Evolutionary conservation across 1,139 yeast genomes (phyloP).

Genomic region (Pichia sp.): DNA sequence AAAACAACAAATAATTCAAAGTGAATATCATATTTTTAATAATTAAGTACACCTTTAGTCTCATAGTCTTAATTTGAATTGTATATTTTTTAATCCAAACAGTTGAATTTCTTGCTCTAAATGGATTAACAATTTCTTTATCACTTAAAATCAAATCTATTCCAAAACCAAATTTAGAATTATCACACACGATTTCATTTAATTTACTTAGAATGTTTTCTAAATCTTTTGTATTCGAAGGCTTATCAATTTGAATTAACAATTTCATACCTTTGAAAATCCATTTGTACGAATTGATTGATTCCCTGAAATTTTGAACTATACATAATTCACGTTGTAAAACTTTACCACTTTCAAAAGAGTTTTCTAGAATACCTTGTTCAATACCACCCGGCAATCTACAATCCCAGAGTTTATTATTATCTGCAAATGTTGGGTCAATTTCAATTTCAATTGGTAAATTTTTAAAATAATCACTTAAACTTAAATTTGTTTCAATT

Average conservation of each 20-base stretch:
- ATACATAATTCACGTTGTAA: constrained; percentile 33
- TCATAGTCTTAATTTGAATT: constrained; percentile 23
- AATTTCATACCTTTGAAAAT: constrained; percentile 33
- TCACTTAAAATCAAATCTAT: constrained; percentile 22
- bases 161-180: constrained; percentile 25
- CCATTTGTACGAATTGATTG: constrained; percentile 31
- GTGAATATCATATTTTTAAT: constrained; percentile 41
- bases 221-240: constrained; percentile 32
- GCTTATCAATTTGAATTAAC: constrained; percentile 28
- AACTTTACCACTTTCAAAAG: constrained; percentile 25
- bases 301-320: constrained; percentile 32
- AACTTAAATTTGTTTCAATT: constrained; percentile 28
- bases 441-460: constrained; percentile 30
- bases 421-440: constrained; percentile 27
- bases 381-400: constrained; percentile 32
- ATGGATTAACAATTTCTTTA: constrained; percentile 15
- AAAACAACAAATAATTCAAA: constrained; percentile 41
- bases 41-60: constrained; percentile 30
- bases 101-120: constrained; percentile 13
- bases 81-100: constrained; percentile 22
- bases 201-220: constrained; percentile 25
- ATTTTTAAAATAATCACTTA: constrained; percentile 32
- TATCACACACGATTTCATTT: constrained; percentile 30
- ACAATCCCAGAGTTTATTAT: constrained; percentile 30
- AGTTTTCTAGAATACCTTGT: constrained; percentile 29